A percentile compares a stretch with the other conserved stretches of the same genome.
Conservation (phyloP, 1,284 basidiomycete genomes). For the Microbotryum intermedium region DNA sequence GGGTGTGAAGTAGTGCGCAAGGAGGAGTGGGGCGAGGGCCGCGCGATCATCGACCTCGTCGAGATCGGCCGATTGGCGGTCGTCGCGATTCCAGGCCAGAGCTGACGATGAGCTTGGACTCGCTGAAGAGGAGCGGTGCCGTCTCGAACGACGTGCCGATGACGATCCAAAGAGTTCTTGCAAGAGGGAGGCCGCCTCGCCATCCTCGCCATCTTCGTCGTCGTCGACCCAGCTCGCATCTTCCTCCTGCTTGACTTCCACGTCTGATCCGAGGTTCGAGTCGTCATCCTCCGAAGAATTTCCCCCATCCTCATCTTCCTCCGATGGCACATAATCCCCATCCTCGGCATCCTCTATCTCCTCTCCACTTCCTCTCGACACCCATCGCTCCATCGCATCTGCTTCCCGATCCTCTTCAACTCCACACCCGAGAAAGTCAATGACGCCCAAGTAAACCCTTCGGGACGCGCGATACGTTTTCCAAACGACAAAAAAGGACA, state of each 20-base stretch:
- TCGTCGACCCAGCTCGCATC: not conserved
- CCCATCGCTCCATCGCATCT: not conserved
- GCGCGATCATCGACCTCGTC: not conserved
- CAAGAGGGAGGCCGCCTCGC: conserved; percentile 3
- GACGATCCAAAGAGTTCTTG: not conserved
- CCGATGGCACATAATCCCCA: not conserved
- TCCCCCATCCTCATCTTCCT: not conserved
- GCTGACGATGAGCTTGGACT: not conserved
- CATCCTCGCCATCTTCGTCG: not conserved
- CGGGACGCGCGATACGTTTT: not conserved
- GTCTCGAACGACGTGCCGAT: not conserved
- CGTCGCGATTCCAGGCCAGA: not conserved
- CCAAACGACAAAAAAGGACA: not conserved
- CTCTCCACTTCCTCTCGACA: not conserved
- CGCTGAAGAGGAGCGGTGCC: not conserved
- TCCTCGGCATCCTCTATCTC: conserved; percentile 6
- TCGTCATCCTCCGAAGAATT: not conserved
- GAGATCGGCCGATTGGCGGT: not conserved
- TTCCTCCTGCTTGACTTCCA: conserved; percentile 1
- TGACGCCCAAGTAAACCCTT: not conserved
- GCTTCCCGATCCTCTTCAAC: too few relatives aligned
- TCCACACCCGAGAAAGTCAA: too few relatives aligned
- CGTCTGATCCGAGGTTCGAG: not conserved
- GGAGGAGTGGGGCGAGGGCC: conserved; percentile 16
- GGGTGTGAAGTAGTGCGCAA: conserved; percentile 20